Evolutionary conservation across 768 basidiomycete species (phyloP).

Genomic region (Trametes cubensis): DNA sequence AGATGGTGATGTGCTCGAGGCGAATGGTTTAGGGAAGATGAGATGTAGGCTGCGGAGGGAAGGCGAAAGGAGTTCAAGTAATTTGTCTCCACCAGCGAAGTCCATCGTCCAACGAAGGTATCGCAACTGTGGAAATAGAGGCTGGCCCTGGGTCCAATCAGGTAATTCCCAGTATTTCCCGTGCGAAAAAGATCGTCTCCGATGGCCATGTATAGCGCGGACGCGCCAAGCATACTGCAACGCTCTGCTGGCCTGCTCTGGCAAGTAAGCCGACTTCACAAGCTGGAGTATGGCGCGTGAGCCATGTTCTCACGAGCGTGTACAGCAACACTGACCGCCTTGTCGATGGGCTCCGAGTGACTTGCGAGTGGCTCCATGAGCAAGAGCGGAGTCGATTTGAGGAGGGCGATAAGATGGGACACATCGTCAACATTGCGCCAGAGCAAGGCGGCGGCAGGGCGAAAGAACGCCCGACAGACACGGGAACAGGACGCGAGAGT

Average conservation of each 20-base stretch:
- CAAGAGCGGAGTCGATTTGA: neutral
- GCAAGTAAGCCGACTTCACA: neutral
- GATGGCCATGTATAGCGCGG: slow-evolving; percentile 8
- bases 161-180: neutral
- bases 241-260: neutral
- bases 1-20: neutral
- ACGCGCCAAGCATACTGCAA: slow-evolving; percentile 11
- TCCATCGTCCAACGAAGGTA: slow-evolving; percentile 12
- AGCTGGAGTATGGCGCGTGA: no score
- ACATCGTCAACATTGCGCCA: slow-evolving; percentile 18
- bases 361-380: neutral
- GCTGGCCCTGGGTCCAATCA: neutral
- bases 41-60: slow-evolving; percentile 16
- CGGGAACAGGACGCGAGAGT: slow-evolving; percentile 15
- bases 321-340: neutral
- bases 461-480: slow-evolving; percentile 15
- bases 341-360: neutral
- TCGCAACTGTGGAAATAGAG: slow-evolving; percentile 4
- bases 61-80: slow-evolving; percentile 1
- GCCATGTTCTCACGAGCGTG: no score
- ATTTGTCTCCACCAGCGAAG: neutral
- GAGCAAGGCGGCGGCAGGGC: slow-evolving; percentile 13
- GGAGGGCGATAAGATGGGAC: neutral
- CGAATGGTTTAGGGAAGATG: neutral
- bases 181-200: neutral